phyloP scores from a whole-genome alignment of 2,329 filamentous ascomycete genomes.

The Colletotrichum scovillei region DNA sequence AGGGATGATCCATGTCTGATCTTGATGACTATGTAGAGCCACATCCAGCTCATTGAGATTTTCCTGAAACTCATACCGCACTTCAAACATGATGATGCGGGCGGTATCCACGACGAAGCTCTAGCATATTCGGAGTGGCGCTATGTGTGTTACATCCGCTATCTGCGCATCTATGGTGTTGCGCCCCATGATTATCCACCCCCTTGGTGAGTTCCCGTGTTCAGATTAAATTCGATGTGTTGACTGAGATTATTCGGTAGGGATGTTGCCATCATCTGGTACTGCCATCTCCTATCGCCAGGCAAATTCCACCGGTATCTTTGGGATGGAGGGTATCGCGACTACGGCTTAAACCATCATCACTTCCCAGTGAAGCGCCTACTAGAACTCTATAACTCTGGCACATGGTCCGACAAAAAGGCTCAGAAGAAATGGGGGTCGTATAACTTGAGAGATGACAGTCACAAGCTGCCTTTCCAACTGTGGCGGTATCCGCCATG shows the following conservation, averaged over 20 bases:
- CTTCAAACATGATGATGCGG: conserved; percentile 22
- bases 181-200: conserved; percentile 35
- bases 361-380: conserved; percentile 33
- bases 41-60: conserved; percentile 29
- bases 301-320: conserved; percentile 33
- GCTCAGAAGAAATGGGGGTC: conserved; percentile 27
- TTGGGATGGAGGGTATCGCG: conserved; percentile 23
- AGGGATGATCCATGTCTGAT: background rate
- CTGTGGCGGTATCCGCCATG: conserved; percentile 29
- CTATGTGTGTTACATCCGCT: conserved; percentile 36
- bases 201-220: conserved; percentile 16
- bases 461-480: conserved; percentile 30
- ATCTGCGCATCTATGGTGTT: conserved; percentile 22
- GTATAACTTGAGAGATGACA: conserved; percentile 5
- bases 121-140: conserved; percentile 38
- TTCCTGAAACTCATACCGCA: conserved; percentile 35
- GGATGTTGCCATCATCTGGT: conserved; percentile 38
- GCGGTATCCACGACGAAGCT: conserved; percentile 25
- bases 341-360: conserved; percentile 36
- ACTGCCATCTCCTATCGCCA: conserved; percentile 37
- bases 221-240: rapidly evolving
- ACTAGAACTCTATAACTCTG: conserved; percentile 8
- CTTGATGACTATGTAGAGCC: conserved; percentile 6
- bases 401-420: conserved; percentile 28
- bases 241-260: conserved; percentile 3